These are phyloP conservation scores for Solanum ossicruentum DNA, from an alignment of 257 asterid species.

Conservation along the genomic window DNA sequence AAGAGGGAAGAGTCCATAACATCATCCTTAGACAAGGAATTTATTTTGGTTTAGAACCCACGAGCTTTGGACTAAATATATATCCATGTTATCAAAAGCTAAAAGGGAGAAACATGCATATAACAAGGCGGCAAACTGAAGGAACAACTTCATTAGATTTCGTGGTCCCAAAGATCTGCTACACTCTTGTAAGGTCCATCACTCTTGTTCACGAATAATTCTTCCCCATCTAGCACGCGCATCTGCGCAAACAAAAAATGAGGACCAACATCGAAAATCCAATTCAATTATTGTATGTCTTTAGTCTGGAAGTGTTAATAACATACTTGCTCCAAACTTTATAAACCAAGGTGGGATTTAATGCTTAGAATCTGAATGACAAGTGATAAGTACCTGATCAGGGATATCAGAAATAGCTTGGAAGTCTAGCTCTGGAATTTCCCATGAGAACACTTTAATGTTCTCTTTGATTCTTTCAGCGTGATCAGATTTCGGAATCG, in stretches of 20 bases:
- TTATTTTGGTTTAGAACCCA: neutral
- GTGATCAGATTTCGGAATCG: slow-evolving; percentile 49
- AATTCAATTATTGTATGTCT: too few relatives aligned
- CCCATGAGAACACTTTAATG: slow-evolving; percentile 42
- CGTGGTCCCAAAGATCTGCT: slow-evolving; percentile 56
- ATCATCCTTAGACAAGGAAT: neutral
- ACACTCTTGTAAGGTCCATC: slow-evolving; percentile 37
- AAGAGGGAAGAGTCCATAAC: neutral
- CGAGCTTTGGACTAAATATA: neutral
- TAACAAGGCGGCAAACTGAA: neutral
- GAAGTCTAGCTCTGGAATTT: slow-evolving; percentile 47
- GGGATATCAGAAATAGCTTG: slow-evolving; percentile 29
- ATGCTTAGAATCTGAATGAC: neutral
- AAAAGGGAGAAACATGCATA: neutral
- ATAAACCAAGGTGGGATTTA: too few relatives aligned
- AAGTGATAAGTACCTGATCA: slow-evolving; percentile 29
- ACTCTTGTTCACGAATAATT: slow-evolving; percentile 34
- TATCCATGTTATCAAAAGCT: neutral
- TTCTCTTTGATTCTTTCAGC: slow-evolving; percentile 48
- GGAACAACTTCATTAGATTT: slow-evolving; percentile 1
- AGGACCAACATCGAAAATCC: too few relatives aligned
- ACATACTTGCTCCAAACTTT: too few relatives aligned
- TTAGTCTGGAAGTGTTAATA: too few relatives aligned
- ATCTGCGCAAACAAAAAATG: slow-evolving; percentile 13
- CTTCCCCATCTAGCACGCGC: slow-evolving; percentile 38